A percentile compares a stretch with the other conserved stretches of the same genome.
phyloP scores from a whole-genome alignment of 495 filamentous ascomycete species.

The Umbilicaria muhlenbergii region DNA sequence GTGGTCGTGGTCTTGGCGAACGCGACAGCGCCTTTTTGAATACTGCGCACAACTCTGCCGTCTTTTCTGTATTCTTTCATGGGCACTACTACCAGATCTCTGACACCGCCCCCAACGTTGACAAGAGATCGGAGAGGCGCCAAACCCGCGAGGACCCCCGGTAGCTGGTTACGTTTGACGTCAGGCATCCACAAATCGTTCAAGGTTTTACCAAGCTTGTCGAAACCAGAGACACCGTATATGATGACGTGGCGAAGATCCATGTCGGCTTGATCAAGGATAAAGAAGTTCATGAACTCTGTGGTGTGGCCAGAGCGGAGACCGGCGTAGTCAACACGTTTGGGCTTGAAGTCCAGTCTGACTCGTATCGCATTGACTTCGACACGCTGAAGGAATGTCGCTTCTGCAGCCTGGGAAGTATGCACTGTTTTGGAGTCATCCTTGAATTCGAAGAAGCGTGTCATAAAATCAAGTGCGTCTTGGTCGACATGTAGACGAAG shows the following conservation, averaged over 20 bases:
- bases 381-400: constrained; percentile 78
- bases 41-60: constrained; percentile 77
- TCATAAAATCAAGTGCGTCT: constrained; percentile 94
- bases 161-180: constrained; percentile 78
- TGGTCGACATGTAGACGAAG: constrained; percentile 92
- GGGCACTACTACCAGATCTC: constrained; percentile 73
- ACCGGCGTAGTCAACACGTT: constrained; percentile 85
- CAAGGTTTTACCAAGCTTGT: constrained; percentile 68
- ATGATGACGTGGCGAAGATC: constrained; percentile 77
- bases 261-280: constrained; percentile 79
- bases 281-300: constrained; percentile 98
- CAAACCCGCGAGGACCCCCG: constrained; percentile 75
- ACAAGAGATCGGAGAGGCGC: constrained; percentile 78
- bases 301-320: constrained; percentile 95
- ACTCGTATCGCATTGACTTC: constrained; percentile 74
- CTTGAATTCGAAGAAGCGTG: constrained; percentile 93
- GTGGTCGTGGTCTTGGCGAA: constrained; percentile 88
- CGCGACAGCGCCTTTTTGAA: constrained; percentile 73
- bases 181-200: constrained; percentile 98
- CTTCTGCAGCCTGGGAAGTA: constrained; percentile 40
- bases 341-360: constrained; percentile 93
- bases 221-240: constrained; percentile 82
- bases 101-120: constrained; percentile 75
- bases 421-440: constrained; percentile 45
- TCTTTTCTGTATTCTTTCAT: constrained; percentile 89